A percentile compares a stretch with the other conserved stretches of the same genome.
These are phyloP conservation scores for Puccinellia tenuiflora DNA, from an alignment of 176 grass and related monocot genomes.

Conservation along the genomic window DNA sequence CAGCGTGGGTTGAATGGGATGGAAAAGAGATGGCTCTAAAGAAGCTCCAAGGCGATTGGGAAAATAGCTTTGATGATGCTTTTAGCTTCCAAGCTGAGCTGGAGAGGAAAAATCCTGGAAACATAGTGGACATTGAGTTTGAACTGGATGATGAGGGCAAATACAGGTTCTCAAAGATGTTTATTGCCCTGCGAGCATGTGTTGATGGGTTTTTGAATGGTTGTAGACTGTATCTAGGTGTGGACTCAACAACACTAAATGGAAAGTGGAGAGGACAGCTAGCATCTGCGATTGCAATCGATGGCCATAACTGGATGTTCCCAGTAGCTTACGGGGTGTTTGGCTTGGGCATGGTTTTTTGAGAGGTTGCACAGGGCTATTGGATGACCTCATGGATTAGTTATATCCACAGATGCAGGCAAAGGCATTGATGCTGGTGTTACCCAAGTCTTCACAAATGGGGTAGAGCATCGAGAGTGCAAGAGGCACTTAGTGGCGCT, in stretches of 20 bases:
- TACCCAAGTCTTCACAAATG: neutral
- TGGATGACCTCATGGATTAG: neutral
- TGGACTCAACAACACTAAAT: neutral
- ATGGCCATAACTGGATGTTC: neutral
- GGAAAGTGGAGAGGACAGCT: neutral
- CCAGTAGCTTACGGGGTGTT: neutral
- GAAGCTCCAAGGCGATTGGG: neutral
- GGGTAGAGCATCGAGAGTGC: neutral
- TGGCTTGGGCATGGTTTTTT: neutral
- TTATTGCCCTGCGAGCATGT: neutral
- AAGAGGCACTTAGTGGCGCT: neutral
- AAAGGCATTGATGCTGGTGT: neutral
- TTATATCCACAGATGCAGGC: neutral
- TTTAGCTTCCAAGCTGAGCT: neutral
- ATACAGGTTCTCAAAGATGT: neutral
- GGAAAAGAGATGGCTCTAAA: neutral
- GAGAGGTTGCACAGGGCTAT: neutral
- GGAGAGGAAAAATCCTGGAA: neutral
- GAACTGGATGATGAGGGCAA: neutral
- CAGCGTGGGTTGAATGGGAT: neutral
- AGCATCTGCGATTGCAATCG: neutral
- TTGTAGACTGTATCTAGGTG: neutral
- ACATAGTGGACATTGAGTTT: neutral
- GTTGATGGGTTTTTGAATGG: neutral
- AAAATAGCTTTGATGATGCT: neutral